Base-by-base conservation (phyloP, 1,284 basidiomycete species). In the Phenoliferia sp. region DNA sequence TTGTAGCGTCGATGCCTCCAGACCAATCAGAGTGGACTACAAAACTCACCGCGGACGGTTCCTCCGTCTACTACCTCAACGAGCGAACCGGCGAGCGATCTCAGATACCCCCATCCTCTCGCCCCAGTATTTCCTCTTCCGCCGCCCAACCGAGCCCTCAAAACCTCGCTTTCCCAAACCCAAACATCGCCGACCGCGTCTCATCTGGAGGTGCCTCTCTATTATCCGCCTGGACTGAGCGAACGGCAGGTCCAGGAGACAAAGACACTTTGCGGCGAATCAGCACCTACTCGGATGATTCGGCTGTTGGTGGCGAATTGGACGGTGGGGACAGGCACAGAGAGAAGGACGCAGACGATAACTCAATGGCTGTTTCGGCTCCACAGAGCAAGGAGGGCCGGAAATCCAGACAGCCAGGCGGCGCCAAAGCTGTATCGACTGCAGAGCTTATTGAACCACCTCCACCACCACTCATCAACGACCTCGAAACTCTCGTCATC, bases 21-120 rank as follows among this genome's bases (percentile, higher is more conserved):
- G 67, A 61, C 9, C 70, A 69, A 17, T 78, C 12, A 32, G 65
- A 65, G 10, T 94, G 92, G 92, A 80, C 87, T 28, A 85, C 85
- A 71, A 86, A 87, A 60, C 82, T 92, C 59, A 88, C 88, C 29
- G 90, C 93, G 74, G 92, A 94, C 75, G 91, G 91, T n/a, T 81
- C 86, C 77, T 85, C 87, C 1, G 90, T 88, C 78, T 91, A 86
- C 78, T 94, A 90, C 78, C 79, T 84, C 77, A 93, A 94, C 81
- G 86, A 84, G 71, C 76, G 84, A 22, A 89, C 88, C 64, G 88
- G 88, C 29, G 82, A 86, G 68, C 80, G 87, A 32, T 84, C 84
- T 59, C 90, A 88, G 90, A 86, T 62, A 1, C 60, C 56, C 26
- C 56, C 68, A 10, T 55, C 31, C 56, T 7, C 6, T 29, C 28